phyloP scores from a whole-genome alignment of 139 green algal genomes.

The Chlorella ohadii region DNA sequence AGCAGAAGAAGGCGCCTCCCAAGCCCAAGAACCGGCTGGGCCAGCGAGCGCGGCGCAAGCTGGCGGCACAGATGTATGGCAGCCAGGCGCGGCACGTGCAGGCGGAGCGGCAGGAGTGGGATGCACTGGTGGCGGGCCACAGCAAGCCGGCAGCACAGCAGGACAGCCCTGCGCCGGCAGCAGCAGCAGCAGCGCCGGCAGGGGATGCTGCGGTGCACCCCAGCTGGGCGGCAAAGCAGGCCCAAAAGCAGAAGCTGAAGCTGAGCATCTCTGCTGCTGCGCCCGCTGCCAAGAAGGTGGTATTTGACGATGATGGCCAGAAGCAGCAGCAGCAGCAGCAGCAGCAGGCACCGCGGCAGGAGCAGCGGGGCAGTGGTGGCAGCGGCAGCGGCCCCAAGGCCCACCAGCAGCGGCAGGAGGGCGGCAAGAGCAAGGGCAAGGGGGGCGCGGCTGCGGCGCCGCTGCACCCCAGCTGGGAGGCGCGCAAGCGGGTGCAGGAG shows the following conservation, averaged over 20 bases:
- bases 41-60: conserved; percentile 56
- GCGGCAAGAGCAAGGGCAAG: background rate
- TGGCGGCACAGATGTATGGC: conserved; percentile 58
- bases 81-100: conserved; percentile 41
- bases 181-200: conserved; percentile 11
- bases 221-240: conserved; percentile 66
- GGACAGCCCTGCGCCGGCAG: conserved; percentile 39
- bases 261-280: conserved; percentile 16
- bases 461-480: conserved; percentile 38
- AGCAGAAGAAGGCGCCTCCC: conserved; percentile 42
- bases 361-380: background rate
- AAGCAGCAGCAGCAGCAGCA: background rate
- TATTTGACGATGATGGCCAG: conserved; percentile 52
- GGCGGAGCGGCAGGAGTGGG: conserved; percentile 12
- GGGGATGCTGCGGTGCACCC: conserved; percentile 54
- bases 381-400: background rate
- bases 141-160: too few relatives aligned
- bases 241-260: conserved; percentile 39
- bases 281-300: conserved; percentile 44
- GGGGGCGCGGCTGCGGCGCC: background rate
- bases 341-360: background rate
- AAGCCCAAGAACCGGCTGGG: conserved; percentile 64
- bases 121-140: too few relatives aligned
- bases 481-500: conserved; percentile 29
- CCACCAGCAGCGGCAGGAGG: background rate